Base-by-base conservation (phyloP, 1,139 yeast genomes). In the Nakaseomyces uthaithaninus region DNA sequence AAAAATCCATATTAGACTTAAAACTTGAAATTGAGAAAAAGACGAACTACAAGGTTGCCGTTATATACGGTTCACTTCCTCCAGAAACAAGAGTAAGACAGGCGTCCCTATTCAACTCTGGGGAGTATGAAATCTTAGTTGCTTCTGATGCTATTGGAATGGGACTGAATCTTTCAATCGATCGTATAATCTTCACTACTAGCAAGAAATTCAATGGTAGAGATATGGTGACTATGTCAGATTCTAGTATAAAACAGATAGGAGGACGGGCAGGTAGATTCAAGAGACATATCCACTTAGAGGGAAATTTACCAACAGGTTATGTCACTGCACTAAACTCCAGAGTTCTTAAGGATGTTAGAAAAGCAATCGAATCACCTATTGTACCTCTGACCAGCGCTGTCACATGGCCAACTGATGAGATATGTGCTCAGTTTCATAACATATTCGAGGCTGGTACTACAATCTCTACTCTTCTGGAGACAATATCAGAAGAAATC, bases 131-230 rank as follows among this genome's bases (percentile, higher is more conserved):
- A 53, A 72, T 83, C 17, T 66, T 91, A 36, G 85, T 91, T 3
- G 97, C 98, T 0, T 84, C 96, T 1, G 98, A 91, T 65, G 99
- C 99, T 0, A 77, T 91, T 44, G 98, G 98, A 2, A 91, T 91
- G 97, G 99, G 99, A 0, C 69, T 91, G 40, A 91, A 91, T 55
- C 68, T 91, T 53, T 80, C 82, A 19, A 87, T 91, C 49, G 77
- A 79, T 45, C 66, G 98, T 43, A 74, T 91, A 12, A 73, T 91
- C 1, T 89, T 91, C 54, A 74, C 81, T 22, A 71, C 80, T 0
- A 67, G 74, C 18, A 61, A 60, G 39, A 93, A 91, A 60, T 91
- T 73, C 52, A 76, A 87, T 56, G 97, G 97, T 3, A 57, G 55
- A 14, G 64, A 62, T 16, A 62, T 69, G 47, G 63, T 64, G 3